Evolutionary conservation across 164 flowering plant genomes (phyloP).

Genomic region (Dillenia suffruticosa): DNA sequence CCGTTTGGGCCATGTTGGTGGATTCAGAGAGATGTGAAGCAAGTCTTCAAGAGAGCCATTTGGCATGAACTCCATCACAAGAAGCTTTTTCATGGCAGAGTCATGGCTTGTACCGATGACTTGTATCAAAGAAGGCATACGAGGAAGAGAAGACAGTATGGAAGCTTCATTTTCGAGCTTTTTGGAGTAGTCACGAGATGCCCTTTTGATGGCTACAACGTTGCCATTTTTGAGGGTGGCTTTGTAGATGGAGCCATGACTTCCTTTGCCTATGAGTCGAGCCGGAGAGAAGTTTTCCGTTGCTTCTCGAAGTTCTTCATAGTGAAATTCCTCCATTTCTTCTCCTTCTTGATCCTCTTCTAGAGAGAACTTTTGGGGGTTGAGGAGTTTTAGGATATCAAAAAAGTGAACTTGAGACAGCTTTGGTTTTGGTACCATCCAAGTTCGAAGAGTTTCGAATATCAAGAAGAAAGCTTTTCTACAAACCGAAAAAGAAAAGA

Average conservation of each 20-base stretch:
- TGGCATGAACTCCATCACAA: conserved; percentile 67
- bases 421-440: no score
- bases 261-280: conserved; percentile 63
- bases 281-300: conserved; percentile 50
- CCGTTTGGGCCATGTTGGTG: conserved; percentile 50
- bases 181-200: conserved; percentile 27
- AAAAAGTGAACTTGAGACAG: no score
- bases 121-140: conserved; percentile 27
- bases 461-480: no score
- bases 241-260: conserved; percentile 70
- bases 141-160: conserved; percentile 37
- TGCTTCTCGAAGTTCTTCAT: conserved; percentile 45
- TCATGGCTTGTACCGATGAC: conserved; percentile 38
- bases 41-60: conserved; percentile 56
- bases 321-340: conserved; percentile 28
- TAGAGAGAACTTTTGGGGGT: neutral
- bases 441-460: no score
- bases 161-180: conserved; percentile 53
- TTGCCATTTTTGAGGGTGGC: conserved; percentile 33
- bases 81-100: conserved; percentile 18
- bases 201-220: conserved; percentile 46
- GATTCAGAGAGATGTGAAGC: conserved; percentile 27
- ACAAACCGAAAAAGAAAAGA: no score
- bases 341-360: neutral
- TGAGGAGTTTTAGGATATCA: no score